Evolutionary conservation across 192 early-diverging fungal genomes (phyloP).

Genomic region (Coemansia sp.): DNA sequence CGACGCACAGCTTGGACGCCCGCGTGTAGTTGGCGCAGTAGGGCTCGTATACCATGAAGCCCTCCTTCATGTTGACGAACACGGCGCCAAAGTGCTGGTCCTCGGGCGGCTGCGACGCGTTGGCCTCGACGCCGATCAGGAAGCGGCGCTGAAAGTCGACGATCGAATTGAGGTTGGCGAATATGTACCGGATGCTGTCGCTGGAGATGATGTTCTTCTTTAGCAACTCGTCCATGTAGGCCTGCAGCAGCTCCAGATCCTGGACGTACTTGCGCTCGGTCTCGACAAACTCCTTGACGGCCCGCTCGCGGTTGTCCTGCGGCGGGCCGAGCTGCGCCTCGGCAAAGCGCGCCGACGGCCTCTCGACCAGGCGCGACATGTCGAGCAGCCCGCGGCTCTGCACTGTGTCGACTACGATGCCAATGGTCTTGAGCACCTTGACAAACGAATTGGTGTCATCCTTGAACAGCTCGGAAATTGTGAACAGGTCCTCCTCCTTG

Average conservation of each 20-base stretch:
- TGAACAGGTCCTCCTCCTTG: conserved; percentile 73
- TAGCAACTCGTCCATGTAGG: conserved; percentile 66
- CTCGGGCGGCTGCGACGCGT: conserved; percentile 57
- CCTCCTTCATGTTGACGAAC: conserved; percentile 76
- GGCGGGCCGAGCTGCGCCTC: conserved; percentile 55
- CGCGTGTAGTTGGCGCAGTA: conserved; percentile 88
- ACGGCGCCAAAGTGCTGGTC: conserved; percentile 88
- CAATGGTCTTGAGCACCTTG: conserved; percentile 87
- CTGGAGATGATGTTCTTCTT: conserved; percentile 67
- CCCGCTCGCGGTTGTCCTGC: conserved; percentile 80
- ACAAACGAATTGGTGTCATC: conserved; percentile 97
- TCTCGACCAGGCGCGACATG: conserved; percentile 23
- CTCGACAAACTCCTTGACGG: conserved; percentile 83
- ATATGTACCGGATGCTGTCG: conserved; percentile 76
- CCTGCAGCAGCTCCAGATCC: conserved; percentile 80
- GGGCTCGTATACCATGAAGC: conserved; percentile 81
- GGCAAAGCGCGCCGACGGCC: conserved; percentile 47
- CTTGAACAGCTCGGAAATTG: conserved; percentile 80
- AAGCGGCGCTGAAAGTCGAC: conserved; percentile 96
- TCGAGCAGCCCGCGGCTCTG: conserved; percentile 53
- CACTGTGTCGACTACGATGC: conserved; percentile 68
- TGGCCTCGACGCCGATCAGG: conserved; percentile 81
- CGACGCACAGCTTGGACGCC: conserved; percentile 63
- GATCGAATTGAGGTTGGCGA: conserved; percentile 89
- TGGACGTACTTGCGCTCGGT: conserved; percentile 91